Percentiles rank a stretch among this genome's conserved stretches.
These are phyloP conservation scores for Anthracocystis panici-leucophaei DNA, from an alignment of 1,284 basidiomycete genomes.

Conservation along the genomic window DNA sequence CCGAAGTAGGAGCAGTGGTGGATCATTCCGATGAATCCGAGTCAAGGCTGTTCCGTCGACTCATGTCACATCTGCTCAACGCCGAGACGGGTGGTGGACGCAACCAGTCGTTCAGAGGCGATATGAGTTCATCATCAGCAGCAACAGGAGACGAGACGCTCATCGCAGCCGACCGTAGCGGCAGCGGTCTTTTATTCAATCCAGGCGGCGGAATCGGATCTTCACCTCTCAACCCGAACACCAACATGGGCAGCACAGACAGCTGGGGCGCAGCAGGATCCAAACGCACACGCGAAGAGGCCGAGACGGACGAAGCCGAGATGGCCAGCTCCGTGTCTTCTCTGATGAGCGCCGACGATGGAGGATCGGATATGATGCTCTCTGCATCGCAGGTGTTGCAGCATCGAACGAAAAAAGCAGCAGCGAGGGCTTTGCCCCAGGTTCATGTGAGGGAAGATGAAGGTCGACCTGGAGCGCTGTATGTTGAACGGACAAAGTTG, in stretches of 20 bases:
- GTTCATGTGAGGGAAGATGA: conserved; percentile 37
- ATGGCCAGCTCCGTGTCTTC: conserved; percentile 42
- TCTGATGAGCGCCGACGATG: conserved; percentile 43
- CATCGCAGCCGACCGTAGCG: background rate
- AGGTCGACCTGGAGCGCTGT: conserved; percentile 39
- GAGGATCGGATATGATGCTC: conserved; percentile 44
- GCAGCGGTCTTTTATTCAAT: background rate
- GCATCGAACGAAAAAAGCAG: conserved; percentile 22
- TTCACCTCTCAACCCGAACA: conserved; percentile 32
- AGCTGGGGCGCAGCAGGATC: conserved; percentile 30
- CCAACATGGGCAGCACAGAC: conserved; percentile 4
- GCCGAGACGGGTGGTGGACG: conserved; percentile 22
- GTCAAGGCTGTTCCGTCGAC: conserved; percentile 62
- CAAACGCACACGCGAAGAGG: conserved; percentile 37
- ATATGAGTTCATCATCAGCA: background rate
- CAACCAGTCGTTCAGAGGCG: background rate
- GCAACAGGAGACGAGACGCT: conserved; percentile 20
- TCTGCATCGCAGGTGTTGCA: conserved; percentile 44
- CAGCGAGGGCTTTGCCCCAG: conserved; percentile 7
- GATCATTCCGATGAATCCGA: conserved; percentile 65
- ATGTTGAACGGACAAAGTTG: conserved; percentile 54
- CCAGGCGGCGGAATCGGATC: conserved; percentile 27
- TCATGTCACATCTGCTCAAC: conserved; percentile 66
- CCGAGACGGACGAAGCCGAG: conserved; percentile 45
- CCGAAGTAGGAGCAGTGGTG: conserved; percentile 66